Conservation (phyloP, 495 filamentous ascomycete genomes). For the Aspergillus mulundensis region DNA sequence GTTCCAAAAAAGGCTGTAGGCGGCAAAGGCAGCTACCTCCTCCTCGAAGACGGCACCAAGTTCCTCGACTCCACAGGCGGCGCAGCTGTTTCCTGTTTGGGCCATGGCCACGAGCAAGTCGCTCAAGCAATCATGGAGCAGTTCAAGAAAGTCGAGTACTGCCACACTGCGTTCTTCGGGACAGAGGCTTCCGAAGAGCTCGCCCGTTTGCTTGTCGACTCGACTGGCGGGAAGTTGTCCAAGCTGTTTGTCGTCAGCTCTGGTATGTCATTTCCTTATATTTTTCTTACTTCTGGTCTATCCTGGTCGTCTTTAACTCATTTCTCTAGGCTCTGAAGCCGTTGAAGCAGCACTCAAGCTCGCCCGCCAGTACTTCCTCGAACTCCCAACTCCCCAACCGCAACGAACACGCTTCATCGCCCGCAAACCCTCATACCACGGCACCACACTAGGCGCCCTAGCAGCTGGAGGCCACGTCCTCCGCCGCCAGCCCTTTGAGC, state of each 20-base stretch:
- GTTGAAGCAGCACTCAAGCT: constrained; percentile 67
- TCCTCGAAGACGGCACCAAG: constrained; percentile 55
- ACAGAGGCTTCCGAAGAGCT: constrained; percentile 46
- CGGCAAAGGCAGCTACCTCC: constrained; percentile 43
- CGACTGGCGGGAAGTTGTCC: constrained; percentile 41
- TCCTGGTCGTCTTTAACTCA: not conserved
- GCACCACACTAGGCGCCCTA: constrained; percentile 65
- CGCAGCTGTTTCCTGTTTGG: constrained; percentile 48
- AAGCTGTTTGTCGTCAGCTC: constrained; percentile 51
- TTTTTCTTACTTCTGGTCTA: not conserved
- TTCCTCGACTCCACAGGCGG: constrained; percentile 61
- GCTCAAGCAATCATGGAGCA: constrained; percentile 46
- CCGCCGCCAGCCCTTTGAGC: constrained; percentile 62
- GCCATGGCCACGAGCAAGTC: constrained; percentile 45
- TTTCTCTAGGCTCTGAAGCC: constrained; percentile 58
- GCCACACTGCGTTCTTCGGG: constrained; percentile 50
- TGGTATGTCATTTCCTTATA: constrained; percentile 38
- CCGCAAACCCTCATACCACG: constrained; percentile 69
- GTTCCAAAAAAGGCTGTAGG: constrained; percentile 39
- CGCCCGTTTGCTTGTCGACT: constrained; percentile 38
- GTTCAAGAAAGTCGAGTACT: constrained; percentile 48
- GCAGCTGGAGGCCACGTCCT: constrained; percentile 58
- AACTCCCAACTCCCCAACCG: constrained; percentile 44
- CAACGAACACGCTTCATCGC: constrained; percentile 60
- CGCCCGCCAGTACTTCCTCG: constrained; percentile 58